phyloP scores from a whole-genome alignment of 306 rosid species.

The Inga oerstediana region DNA sequence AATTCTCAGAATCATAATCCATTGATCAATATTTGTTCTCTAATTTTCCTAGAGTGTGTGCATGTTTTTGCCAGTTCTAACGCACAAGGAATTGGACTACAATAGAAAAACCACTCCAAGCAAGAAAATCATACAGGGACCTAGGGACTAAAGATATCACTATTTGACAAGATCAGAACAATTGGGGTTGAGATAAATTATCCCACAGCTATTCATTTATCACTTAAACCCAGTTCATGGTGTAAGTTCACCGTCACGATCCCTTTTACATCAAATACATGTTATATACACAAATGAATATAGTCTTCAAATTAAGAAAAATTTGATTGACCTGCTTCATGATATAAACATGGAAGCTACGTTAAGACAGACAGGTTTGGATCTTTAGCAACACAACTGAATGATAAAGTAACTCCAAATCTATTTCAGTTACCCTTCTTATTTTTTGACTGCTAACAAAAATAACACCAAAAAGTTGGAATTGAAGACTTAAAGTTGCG shows the following conservation, averaged over 20 bases:
- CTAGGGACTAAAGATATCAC: background rate
- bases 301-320: background rate
- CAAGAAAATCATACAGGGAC: background rate
- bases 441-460: background rate
- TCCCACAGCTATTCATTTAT: background rate
- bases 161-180: background rate
- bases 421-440: background rate
- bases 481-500: background rate
- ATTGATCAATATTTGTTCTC: background rate
- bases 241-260: background rate
- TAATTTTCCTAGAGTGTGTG: background rate
- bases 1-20: background rate
- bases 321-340: background rate
- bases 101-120: background rate
- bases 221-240: background rate
- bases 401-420: background rate
- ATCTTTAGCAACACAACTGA: background rate
- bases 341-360: background rate
- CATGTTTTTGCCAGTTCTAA: background rate
- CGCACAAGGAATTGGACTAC: background rate
- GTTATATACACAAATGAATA: background rate
- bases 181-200: background rate
- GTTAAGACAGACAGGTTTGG: background rate
- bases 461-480: background rate
- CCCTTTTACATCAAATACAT: background rate